Conservation (phyloP, 371 early-diverging fungal genomes). For the Rhizomucor pusillus region DNA sequence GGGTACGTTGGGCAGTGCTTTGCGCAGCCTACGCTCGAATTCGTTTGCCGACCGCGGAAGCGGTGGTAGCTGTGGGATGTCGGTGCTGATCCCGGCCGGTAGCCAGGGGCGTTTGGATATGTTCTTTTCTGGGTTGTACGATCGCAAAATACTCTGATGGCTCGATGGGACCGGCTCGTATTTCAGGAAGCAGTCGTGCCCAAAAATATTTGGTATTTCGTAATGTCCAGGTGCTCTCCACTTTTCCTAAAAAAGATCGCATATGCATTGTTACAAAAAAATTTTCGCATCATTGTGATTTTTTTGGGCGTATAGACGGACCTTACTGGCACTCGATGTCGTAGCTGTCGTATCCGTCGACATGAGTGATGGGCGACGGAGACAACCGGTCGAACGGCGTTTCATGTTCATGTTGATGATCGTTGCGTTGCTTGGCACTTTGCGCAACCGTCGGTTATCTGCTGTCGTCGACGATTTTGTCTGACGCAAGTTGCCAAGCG, state of each 20-base stretch:
- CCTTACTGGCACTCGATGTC: too few relatives aligned
- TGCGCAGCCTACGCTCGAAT: slow-evolving; percentile 41
- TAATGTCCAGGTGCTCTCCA: slow-evolving; percentile 46
- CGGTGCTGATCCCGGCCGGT: slow-evolving; percentile 34
- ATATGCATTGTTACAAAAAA: too few relatives aligned
- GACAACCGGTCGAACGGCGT: slow-evolving; percentile 45
- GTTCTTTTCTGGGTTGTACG: slow-evolving; percentile 29
- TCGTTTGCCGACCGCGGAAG: slow-evolving; percentile 31
- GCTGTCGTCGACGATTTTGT: slow-evolving; percentile 43
- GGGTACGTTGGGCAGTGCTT: slow-evolving; percentile 36
- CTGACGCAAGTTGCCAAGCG: slow-evolving; percentile 33
- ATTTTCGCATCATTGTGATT: too few relatives aligned
- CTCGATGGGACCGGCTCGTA: slow-evolving; percentile 25
- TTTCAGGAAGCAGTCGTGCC: slow-evolving; percentile 40
- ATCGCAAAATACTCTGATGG: slow-evolving; percentile 25
- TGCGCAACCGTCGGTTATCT: slow-evolving; percentile 2
- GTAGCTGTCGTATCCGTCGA: too few relatives aligned
- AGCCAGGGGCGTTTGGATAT: slow-evolving; percentile 50
- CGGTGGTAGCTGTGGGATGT: slow-evolving; percentile 46
- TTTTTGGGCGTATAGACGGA: too few relatives aligned
- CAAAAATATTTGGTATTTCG: slow-evolving; percentile 48
- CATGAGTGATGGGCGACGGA: slow-evolving; percentile 38
- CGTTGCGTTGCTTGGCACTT: slow-evolving; percentile 9
- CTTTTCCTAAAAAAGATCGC: slow-evolving; percentile 23
- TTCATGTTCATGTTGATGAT: slow-evolving; percentile 31